Evolutionary conservation across 495 filamentous ascomycete genomes (phyloP).

Genomic region (Pyrenula aspistea): DNA sequence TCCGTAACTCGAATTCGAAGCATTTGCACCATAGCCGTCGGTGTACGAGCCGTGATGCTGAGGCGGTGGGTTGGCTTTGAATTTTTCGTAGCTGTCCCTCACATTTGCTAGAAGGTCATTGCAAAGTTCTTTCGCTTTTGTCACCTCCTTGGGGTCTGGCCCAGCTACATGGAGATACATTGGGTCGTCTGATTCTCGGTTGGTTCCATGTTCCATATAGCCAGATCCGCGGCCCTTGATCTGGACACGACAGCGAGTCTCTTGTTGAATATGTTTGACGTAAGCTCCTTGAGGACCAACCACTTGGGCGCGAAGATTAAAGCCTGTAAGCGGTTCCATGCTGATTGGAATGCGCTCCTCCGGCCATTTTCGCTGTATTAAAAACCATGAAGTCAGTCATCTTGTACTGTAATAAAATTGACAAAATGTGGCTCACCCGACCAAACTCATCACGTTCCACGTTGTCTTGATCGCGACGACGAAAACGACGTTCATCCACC

Average conservation of each 20-base stretch:
- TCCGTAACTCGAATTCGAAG: constrained; percentile 4
- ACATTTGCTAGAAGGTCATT: constrained; percentile 78
- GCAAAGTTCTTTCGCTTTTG: constrained; percentile 76
- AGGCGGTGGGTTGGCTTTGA: constrained; percentile 73
- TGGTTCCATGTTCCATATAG: constrained; percentile 75
- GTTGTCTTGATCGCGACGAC: constrained; percentile 71
- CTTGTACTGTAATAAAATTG: constrained; percentile 1
- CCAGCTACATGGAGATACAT: constrained; percentile 95
- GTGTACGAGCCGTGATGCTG: constrained; percentile 49
- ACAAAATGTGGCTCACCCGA: constrained; percentile 45
- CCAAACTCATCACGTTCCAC: constrained; percentile 95
- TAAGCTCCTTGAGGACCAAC: constrained; percentile 88
- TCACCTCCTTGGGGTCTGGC: constrained; percentile 75
- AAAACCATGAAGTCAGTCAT: constrained; percentile 11
- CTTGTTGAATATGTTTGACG: constrained; percentile 94
- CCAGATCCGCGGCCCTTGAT: constrained; percentile 97
- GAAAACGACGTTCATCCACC: constrained; percentile 90
- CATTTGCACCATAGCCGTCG: constrained; percentile 9
- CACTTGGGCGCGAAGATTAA: constrained; percentile 90
- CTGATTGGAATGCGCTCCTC: constrained; percentile 86
- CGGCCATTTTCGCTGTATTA: constrained; percentile 86
- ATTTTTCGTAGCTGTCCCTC: constrained; percentile 70
- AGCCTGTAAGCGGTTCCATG: constrained; percentile 85
- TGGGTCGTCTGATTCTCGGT: constrained; percentile 78
- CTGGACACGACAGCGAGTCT: constrained; percentile 88